Conservation (phyloP, 129 eudicot genomes). For the Flaveria bidentis region DNA sequence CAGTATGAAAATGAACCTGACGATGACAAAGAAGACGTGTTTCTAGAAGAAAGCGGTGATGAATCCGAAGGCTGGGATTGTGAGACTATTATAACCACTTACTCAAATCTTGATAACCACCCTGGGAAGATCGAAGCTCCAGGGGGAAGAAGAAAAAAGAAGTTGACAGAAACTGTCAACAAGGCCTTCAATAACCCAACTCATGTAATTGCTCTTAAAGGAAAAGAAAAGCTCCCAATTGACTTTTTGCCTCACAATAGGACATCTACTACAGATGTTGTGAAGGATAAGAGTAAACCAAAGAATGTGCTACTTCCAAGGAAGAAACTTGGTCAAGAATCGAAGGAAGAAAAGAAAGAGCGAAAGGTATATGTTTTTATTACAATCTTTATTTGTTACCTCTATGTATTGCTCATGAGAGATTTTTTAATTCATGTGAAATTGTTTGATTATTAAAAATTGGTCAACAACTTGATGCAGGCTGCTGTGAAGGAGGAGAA, state of each 20-base stretch:
- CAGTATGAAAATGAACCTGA: constrained; percentile 57
- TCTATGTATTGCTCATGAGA: not conserved
- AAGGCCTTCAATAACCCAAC: constrained; percentile 39
- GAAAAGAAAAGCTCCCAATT: constrained; percentile 75
- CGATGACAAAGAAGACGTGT: constrained; percentile 48
- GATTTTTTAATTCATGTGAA: too few species aligned
- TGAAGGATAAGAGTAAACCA: constrained; percentile 38
- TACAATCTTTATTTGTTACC: not conserved
- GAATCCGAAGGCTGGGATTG: constrained; percentile 91
- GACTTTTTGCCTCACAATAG: constrained; percentile 66
- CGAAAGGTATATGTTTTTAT: constrained; percentile 61
- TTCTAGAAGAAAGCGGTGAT: constrained; percentile 78
- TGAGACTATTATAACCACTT: constrained; percentile 81
- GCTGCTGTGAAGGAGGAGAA: constrained; percentile 88
- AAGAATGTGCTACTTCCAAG: constrained; percentile 41
- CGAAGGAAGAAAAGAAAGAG: constrained; percentile 96
- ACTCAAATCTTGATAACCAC: constrained; percentile 93
- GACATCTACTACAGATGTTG: constrained; percentile 39
- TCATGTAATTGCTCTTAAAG: constrained; percentile 66
- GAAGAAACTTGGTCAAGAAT: constrained; percentile 70
- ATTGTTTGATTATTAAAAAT: not conserved
- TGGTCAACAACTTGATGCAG: constrained; percentile 32
- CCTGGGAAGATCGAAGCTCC: constrained; percentile 92
- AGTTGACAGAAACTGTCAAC: constrained; percentile 53
- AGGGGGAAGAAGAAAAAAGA: constrained; percentile 59